Conservation (phyloP, 495 filamentous ascomycete genomes). For the Acidomyces sp. region DNA sequence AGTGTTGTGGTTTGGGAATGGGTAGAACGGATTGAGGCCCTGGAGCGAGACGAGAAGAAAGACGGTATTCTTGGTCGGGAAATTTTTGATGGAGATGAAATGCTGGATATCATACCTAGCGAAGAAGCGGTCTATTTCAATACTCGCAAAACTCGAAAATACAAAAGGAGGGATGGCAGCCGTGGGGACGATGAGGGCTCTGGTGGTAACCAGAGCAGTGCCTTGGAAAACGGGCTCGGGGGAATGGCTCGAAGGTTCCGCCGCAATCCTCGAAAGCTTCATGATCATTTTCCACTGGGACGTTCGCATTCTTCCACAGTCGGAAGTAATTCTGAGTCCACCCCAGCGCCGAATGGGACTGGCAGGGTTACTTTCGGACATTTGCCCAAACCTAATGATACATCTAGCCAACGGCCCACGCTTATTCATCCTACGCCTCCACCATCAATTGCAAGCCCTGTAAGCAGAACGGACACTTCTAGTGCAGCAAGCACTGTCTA, state of each 20-base stretch:
- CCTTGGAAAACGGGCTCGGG: conserved; percentile 14
- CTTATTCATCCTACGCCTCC: conserved; percentile 47
- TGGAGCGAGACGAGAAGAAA: conserved; percentile 91
- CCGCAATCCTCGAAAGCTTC: neutral
- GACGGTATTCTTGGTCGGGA: conserved; percentile 90
- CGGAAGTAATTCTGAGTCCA: too few species aligned
- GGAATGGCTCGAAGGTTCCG: conserved; percentile 12
- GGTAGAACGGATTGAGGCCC: conserved; percentile 95
- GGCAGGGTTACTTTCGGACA: conserved; percentile 7
- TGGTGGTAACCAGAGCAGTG: conserved; percentile 9
- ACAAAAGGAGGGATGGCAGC: neutral
- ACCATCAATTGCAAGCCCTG: conserved; percentile 50
- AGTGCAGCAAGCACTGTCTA: conserved; percentile 76
- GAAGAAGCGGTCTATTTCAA: conserved; percentile 41
- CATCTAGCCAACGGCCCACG: neutral
- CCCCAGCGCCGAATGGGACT: neutral
- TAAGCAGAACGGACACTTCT: conserved; percentile 65
- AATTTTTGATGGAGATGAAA: conserved; percentile 93
- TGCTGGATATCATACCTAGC: conserved; percentile 62
- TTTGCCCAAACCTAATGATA: conserved; percentile 9
- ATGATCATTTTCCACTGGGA: conserved; percentile 15
- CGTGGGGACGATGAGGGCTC: conserved; percentile 1
- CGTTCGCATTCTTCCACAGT: conserved; percentile 12
- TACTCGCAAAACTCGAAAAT: neutral
- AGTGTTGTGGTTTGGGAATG: conserved; percentile 99